These are phyloP conservation scores for Aspergillus sp. DNA, from an alignment of 2,329 filamentous ascomycete species.

Conservation along the genomic window DNA sequence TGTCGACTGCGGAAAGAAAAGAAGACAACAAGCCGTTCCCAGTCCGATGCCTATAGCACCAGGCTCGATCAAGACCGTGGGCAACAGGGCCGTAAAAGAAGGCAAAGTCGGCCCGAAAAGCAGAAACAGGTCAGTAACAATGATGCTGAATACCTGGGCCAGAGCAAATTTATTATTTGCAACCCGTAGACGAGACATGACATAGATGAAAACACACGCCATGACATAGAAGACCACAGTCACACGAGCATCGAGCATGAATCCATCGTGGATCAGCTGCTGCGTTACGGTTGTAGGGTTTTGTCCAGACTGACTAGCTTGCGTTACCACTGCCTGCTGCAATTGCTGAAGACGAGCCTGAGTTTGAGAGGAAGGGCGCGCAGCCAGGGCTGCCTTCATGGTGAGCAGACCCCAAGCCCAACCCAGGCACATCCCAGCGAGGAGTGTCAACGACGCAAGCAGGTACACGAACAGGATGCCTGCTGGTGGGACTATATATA, in stretches of 20 bases:
- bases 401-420: constrained; percentile 55
- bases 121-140: constrained; percentile 51
- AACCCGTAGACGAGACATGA: constrained; percentile 48
- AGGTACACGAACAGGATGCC: constrained; percentile 52
- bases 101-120: constrained; percentile 48
- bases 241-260: constrained; percentile 52
- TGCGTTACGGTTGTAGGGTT: constrained; percentile 32
- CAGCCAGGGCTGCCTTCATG: constrained; percentile 53
- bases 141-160: constrained; percentile 51
- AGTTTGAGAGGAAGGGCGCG: constrained; percentile 44
- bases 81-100: constrained; percentile 44
- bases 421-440: constrained; percentile 51
- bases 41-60: constrained; percentile 51
- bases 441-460: constrained; percentile 45
- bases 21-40: constrained; percentile 46
- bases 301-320: constrained; percentile 38
- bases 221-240: constrained; percentile 41
- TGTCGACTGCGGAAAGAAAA: constrained; percentile 55
- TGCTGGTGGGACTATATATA: constrained; percentile 51
- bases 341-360: constrained; percentile 38
- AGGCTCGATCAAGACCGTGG: constrained; percentile 47
- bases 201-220: constrained; percentile 50
- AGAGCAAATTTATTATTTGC: constrained; percentile 50
- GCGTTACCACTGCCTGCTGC: constrained; percentile 32
- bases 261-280: constrained; percentile 47